A percentile compares a stretch with the other conserved stretches of the same genome.
Evolutionary conservation across 2,329 filamentous ascomycete species (phyloP).

Genomic region (Elsinoe australis): DNA sequence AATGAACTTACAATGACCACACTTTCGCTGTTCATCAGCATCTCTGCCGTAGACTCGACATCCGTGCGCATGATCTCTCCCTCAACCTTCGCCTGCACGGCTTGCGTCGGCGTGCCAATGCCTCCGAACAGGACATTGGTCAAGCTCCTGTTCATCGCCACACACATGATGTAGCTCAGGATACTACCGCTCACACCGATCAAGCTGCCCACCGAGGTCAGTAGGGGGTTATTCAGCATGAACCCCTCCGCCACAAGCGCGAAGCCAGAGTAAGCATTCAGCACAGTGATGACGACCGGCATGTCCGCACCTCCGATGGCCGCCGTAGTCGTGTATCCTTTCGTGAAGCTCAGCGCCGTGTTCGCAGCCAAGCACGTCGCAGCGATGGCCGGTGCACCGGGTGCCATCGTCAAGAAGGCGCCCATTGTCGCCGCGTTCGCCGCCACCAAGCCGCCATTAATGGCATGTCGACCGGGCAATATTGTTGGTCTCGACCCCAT

Average conservation of each 20-base stretch:
- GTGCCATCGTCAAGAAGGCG: slow-evolving; percentile 72
- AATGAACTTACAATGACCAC: slow-evolving; percentile 60
- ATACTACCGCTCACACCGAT: slow-evolving; percentile 87
- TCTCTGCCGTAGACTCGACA: slow-evolving; percentile 72
- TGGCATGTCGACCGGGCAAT: slow-evolving; percentile 64
- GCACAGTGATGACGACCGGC: slow-evolving; percentile 82
- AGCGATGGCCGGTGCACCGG: slow-evolving; percentile 69
- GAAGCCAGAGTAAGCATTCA: slow-evolving; percentile 88
- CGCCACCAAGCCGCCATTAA: slow-evolving; percentile 68
- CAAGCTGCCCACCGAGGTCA: slow-evolving; percentile 77
- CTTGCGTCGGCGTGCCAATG: slow-evolving; percentile 53
- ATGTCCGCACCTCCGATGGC: slow-evolving; percentile 91
- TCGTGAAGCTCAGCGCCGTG: slow-evolving; percentile 69
- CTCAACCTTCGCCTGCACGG: slow-evolving; percentile 65
- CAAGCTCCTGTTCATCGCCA: slow-evolving; percentile 87
- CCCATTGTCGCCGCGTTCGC: slow-evolving; percentile 77
- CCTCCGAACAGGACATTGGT: slow-evolving; percentile 85
- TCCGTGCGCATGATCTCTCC: slow-evolving; percentile 70
- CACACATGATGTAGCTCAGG: slow-evolving; percentile 77
- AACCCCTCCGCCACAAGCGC: slow-evolving; percentile 84
- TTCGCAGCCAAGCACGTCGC: slow-evolving; percentile 71
- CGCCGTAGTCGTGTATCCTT: slow-evolving; percentile 80
- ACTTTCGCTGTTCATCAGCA: slow-evolving; percentile 65
- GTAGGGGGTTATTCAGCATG: slow-evolving; percentile 79
- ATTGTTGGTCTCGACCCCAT: slow-evolving; percentile 71